Evolutionary conservation across 164 flowering plant species (phyloP).

Genomic region (Echeveria elegans): DNA sequence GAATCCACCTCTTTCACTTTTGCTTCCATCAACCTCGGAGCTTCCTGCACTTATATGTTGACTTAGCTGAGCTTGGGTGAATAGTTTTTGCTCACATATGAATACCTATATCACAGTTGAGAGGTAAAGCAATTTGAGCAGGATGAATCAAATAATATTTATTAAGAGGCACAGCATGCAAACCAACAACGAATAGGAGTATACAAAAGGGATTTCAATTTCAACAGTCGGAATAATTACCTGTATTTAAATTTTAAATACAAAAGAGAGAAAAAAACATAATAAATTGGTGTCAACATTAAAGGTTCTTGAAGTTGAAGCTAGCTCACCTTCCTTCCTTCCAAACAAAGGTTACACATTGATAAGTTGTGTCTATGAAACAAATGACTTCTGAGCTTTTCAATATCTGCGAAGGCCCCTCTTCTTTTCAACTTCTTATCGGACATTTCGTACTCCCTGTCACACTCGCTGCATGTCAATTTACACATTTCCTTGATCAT

Average conservation of each 20-base stretch:
- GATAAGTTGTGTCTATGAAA: constrained; percentile 54
- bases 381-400: constrained; percentile 76
- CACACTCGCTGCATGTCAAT: constrained; percentile 83
- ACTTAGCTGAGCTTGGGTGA: constrained; percentile 66
- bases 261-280: no score
- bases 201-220: neutral
- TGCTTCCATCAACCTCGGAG: constrained; percentile 92
- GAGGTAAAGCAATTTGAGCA: neutral
- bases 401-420: constrained; percentile 48
- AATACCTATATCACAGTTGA: constrained; percentile 45
- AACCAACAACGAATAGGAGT: no score
- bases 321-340: constrained; percentile 74
- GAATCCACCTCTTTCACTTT: constrained; percentile 94
- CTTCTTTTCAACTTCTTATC: constrained; percentile 42
- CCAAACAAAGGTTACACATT: constrained; percentile 89
- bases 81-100: constrained; percentile 92
- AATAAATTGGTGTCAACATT: neutral
- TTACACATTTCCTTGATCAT: constrained; percentile 94
- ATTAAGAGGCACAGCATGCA: neutral
- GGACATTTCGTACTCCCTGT: constrained; percentile 43
- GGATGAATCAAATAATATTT: neutral
- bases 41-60: constrained; percentile 77
- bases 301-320: neutral
- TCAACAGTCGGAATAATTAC: no score
- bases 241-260: no score